Conservation (phyloP, 2,329 filamentous ascomycete genomes). For the Shiraia sp. region DNA sequence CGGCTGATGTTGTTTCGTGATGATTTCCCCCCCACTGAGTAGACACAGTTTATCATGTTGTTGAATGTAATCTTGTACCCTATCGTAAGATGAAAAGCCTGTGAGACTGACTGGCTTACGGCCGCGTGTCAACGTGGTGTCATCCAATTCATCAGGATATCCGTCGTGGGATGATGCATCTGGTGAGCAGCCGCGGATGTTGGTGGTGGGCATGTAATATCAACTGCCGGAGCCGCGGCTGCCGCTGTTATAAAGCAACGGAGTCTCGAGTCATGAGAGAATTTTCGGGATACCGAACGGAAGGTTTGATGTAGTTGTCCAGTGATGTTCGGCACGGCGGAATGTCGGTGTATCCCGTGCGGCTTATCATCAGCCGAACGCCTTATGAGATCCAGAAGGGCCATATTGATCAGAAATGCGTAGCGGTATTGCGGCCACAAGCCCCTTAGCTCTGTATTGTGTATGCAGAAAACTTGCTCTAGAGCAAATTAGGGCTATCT, state of each 20-base stretch:
- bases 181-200: slow-evolving; percentile 2
- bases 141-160: neutral
- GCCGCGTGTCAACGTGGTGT: too few relatives aligned
- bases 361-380: slow-evolving; percentile 8
- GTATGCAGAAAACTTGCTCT: neutral
- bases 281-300: slow-evolving; percentile 27
- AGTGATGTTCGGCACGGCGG: slow-evolving; percentile 17
- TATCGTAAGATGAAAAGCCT: too few relatives aligned
- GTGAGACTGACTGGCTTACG: too few relatives aligned
- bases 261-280: slow-evolving; percentile 2
- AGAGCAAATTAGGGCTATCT: too few relatives aligned
- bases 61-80: too few relatives aligned
- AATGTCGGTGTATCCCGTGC: slow-evolving; percentile 25
- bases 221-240: slow-evolving; percentile 19
- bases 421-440: too few relatives aligned
- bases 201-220: slow-evolving; percentile 3
- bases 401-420: too few relatives aligned
- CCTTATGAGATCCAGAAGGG: too few relatives aligned
- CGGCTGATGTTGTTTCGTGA: too few relatives aligned
- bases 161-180: slow-evolving; percentile 1
- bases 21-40: too few relatives aligned
- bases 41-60: too few relatives aligned
- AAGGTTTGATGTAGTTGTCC: slow-evolving; percentile 4
- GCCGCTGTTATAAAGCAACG: slow-evolving; percentile 11
- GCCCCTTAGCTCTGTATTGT: too few relatives aligned